These are phyloP conservation scores for Elaeis guineensis DNA, from an alignment of 176 grass and related monocot species.

Conservation along the genomic window DNA sequence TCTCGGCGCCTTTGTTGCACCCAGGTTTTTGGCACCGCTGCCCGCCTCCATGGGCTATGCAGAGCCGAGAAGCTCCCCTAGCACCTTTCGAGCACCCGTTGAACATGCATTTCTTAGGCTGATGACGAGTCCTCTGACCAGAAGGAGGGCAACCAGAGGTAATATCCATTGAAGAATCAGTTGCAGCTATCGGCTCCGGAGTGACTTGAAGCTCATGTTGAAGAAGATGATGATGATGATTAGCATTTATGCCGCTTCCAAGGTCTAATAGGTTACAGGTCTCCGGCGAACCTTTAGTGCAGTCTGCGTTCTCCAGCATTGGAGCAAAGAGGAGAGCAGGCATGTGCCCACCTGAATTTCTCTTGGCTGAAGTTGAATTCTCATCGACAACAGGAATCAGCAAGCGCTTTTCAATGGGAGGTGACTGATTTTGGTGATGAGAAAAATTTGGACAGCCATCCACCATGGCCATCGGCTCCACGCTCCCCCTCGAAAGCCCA, in stretches of 20 bases:
- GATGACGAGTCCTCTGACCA: slow-evolving; percentile 33
- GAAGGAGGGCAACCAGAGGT: slow-evolving; percentile 30
- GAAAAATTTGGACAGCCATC: too few species aligned
- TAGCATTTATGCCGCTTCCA: neutral
- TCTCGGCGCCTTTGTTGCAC: slow-evolving; percentile 61
- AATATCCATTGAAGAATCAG: slow-evolving; percentile 42
- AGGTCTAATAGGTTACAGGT: slow-evolving; percentile 25
- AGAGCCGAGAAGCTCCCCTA: slow-evolving; percentile 51
- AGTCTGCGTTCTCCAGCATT: slow-evolving; percentile 1
- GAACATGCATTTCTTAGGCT: slow-evolving; percentile 63
- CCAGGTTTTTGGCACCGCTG: slow-evolving; percentile 58
- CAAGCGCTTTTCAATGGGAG: neutral
- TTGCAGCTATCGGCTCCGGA: slow-evolving; percentile 44
- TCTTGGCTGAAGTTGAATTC: slow-evolving; percentile 16
- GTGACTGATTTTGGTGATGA: too few species aligned
- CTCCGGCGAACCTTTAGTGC: slow-evolving; percentile 13
- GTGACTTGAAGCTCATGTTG: slow-evolving; percentile 33
- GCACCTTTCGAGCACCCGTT: slow-evolving; percentile 60
- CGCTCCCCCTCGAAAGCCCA: slow-evolving; percentile 7
- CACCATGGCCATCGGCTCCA: neutral
- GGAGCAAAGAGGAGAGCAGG: slow-evolving; percentile 60
- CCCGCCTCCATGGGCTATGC: slow-evolving; percentile 64
- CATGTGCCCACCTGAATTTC: slow-evolving; percentile 32
- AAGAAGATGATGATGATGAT: neutral
- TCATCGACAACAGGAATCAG: slow-evolving; percentile 5